Base-by-base conservation (phyloP, 352 stramenopile species). In the Globisporangium iwayamae region DNA sequence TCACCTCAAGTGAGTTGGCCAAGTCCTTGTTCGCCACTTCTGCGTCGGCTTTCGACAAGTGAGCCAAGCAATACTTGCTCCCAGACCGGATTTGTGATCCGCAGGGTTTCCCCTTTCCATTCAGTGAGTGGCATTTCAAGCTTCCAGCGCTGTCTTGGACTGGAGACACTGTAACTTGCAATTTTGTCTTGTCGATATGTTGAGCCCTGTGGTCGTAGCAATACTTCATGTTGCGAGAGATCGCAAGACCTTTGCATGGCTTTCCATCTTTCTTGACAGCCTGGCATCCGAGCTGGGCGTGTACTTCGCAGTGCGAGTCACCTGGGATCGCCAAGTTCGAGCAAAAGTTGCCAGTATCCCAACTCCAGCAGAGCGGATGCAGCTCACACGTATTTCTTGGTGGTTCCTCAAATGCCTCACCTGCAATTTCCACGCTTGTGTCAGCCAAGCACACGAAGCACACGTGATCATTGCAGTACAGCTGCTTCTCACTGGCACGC, bases 371-470 rank as follows among this genome's bases (percentile, higher is more conserved):
- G 4, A 92, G 62, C 11, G 63, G 67, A 46, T 92, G 81, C 8
- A 61, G 41, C 1, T 74, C 67, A 46, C 83, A 92, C 8, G 70
- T 56, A 56, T 90, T 89, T 6, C 81, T 73, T 56, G 83, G 83
- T 8, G 79, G 78, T 1, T 70, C 60, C 20, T 84, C 74, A 0
- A 51, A 32, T 13, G 83, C 79, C 34, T 71, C 5, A 14, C 56
- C 18, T 14, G 67, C 66, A 3, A 73, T 58, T 7, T 52, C 4
- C 22, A 70, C 43, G 8, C 52, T 55, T 20, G 55, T 66, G 47
- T 52, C 60, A 0, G 38, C 55, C 4, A 89, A 55, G 38, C 83
- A 92, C 16, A 90, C 65, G 46, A 86, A 90, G 30, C 83, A 92
- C 8, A 70, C 69, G 52, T 92, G 83, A 8, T 79, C 60, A 9